Conservation (phyloP, 768 basidiomycete species). For the Astraeus odoratus region DNA sequence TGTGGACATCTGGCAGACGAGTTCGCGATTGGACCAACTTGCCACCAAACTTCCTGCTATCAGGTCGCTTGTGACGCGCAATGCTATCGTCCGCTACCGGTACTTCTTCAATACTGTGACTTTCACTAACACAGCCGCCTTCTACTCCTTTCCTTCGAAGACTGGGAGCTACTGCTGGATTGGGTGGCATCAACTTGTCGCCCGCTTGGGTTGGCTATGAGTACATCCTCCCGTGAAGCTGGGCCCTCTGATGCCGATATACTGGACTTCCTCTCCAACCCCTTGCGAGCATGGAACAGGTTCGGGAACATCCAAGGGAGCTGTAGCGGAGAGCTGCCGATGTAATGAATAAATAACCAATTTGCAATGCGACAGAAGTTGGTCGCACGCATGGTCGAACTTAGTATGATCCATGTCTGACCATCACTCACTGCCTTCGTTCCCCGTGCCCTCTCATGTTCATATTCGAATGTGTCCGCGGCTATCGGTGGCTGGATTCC, state of each 20-base stretch:
- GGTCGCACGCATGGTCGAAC: constrained; percentile 32
- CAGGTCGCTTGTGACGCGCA: constrained; percentile 24
- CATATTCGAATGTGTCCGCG: constrained; percentile 31
- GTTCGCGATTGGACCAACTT: constrained; percentile 30
- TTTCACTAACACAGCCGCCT: constrained; percentile 34
- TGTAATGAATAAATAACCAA: constrained; percentile 33
- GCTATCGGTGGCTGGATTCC: constrained; percentile 29
- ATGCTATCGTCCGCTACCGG: constrained; percentile 31
- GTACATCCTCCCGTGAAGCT: constrained; percentile 30
- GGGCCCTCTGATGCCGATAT: constrained; percentile 33
- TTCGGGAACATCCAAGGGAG: constrained; percentile 38
- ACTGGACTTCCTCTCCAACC: constrained; percentile 28
- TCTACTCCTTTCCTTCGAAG: constrained; percentile 33
- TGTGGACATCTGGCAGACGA: constrained; percentile 40
- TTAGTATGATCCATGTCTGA: constrained; percentile 38
- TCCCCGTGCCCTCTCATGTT: constrained; percentile 23
- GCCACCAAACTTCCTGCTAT: constrained; percentile 24
- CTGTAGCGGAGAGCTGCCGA: constrained; percentile 31
- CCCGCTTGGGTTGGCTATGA: constrained; percentile 38
- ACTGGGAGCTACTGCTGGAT: constrained; percentile 35
- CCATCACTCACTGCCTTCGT: constrained; percentile 38
- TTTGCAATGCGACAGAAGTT: constrained; percentile 31
- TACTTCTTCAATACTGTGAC: constrained; percentile 40
- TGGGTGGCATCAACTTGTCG: constrained; percentile 39
- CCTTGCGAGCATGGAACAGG: constrained; percentile 37